Evolutionary conservation across 1,139 yeast genomes (phyloP).

Genomic region (Suhomyces kunorum): DNA sequence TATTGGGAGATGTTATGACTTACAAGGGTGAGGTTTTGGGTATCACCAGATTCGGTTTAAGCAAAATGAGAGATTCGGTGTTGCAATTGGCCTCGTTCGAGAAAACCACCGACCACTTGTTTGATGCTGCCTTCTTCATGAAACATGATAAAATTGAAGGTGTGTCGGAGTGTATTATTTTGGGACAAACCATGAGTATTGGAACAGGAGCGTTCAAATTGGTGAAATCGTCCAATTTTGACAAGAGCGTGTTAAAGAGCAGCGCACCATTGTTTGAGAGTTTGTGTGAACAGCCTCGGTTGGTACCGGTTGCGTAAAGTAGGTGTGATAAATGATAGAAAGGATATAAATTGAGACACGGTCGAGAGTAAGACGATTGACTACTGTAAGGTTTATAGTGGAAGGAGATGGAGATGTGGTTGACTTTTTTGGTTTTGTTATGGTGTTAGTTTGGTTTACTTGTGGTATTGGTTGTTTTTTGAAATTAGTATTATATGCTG

Average conservation of each 20-base stretch:
- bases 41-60: constrained; percentile 95
- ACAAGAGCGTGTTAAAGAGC: constrained; percentile 44
- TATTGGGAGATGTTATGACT: constrained; percentile 98
- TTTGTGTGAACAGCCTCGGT: constrained; percentile 32
- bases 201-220: constrained; percentile 97
- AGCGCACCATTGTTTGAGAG: constrained; percentile 66
- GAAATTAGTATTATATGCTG: too few species aligned
- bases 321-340: background rate
- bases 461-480: too few species aligned
- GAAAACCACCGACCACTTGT: constrained; percentile 96
- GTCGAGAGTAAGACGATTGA: too few species aligned
- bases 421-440: too few species aligned
- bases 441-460: too few species aligned
- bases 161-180: constrained; percentile 94
- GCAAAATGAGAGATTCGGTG: constrained; percentile 98
- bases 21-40: constrained; percentile 98
- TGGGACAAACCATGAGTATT: constrained; percentile 96
- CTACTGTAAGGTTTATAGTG: too few species aligned
- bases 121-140: constrained; percentile 98
- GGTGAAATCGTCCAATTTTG: constrained; percentile 57
- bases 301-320: constrained; percentile 16
- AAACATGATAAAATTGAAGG: constrained; percentile 95
- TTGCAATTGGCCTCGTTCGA: constrained; percentile 96
- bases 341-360: too few species aligned
- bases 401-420: too few species aligned